Evolutionary conservation across 2,329 filamentous ascomycete species (phyloP), one percentile per base, ranked within the genome.

Genomic region (Rachicladosporium sp.): DNA sequence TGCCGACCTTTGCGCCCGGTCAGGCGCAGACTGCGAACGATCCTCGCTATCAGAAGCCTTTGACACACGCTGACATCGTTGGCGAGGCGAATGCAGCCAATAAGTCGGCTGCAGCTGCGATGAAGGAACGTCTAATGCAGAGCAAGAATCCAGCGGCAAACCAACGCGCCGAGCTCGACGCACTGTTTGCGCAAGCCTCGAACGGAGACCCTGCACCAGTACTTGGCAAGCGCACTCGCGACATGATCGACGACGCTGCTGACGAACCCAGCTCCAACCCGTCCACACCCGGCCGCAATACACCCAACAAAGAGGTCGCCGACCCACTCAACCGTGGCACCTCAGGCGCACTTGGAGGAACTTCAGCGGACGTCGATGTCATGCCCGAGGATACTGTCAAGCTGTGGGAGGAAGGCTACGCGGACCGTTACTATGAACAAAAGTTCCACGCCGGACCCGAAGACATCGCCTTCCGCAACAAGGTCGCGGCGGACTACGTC

Each of bases 401-500:
- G 43, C 69, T 98, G 9, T 98, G 91, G 91, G 91, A 98, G 56
- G 80, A 88, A 38, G 91, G 91, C 6, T 98, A 98, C 58, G 80
- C 82, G 37, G 89, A 95, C 62, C 76, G 91, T 35, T 98, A 98
- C 61, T 98, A 98, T 57, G 82, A 94, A 58, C 86, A 94, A 59
- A 98, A 98, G 59, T 98, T 98, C 55, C 72, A 85, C 36, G 85
- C 85, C 35, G 78, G 83, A 43, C 78, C 85, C 2, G 74, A 80
- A 38, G 83, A 98, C 58, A 69, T 82, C 36, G 82, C 78, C 37
- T 96, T 96, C 61, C 82, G 89, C 39, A 82, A 88, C 60, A 76
- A 86, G 55, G 93, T 98, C 41, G 91, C 82, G 29, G 76, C 78
- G 39, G 77, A 84, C n/a, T 98, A 98, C 59, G 87, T 89, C 9